Base-by-base conservation (phyloP, 1,139 yeast species). In the Nakaseomyces sp. region DNA sequence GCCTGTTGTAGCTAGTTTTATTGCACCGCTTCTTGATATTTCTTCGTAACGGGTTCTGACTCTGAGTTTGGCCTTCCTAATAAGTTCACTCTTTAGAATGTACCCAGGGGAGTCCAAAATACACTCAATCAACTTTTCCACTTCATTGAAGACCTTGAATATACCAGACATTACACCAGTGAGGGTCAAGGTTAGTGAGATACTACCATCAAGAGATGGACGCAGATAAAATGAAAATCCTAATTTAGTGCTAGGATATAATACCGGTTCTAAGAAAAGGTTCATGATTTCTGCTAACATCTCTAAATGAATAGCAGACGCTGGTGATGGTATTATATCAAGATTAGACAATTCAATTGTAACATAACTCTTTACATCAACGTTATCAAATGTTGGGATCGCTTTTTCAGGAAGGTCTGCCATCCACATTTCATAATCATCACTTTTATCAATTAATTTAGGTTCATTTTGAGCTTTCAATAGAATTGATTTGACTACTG, bases 171-270 rank as follows among this genome's bases (percentile, higher is more conserved):
- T 53, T 17, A 73, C 70, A 0, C 88, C 88, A 37, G 71, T 63
- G 1, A 78, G 54, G 4, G 71, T 72, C 31, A 81, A 52, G 0
- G 72, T 59, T 6, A 81, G 55, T 5, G 79, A 71, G 1, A 71
- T 68, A 38, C 70, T 73, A 6, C 80, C 77, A 47, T 72, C 71
- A 18, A 65, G 50, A 3, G 79, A 73, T 0, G 85, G 72, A 33
- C 61, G 66, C 0, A 79, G 48, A 17, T 73, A 77, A 75, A 81
- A 81, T 0, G 73, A 63, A 51, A 70, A 78, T 2, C 78, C 76
- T 10, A 77, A 49, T 19, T 67, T 54, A 46, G 77, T 75, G 0
- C 79, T 70, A 0, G 72, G 69, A 54, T 79, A 80, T 3, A 81
- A 51, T 3, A 50, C 51, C 1, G 63, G 56, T n/a, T 68, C 58